Percentiles rank a stretch among this genome's conserved stretches.
These are phyloP conservation scores for Rhizophagus sp. DNA, from an alignment of 192 early-diverging fungal genomes.

Conservation along the genomic window DNA sequence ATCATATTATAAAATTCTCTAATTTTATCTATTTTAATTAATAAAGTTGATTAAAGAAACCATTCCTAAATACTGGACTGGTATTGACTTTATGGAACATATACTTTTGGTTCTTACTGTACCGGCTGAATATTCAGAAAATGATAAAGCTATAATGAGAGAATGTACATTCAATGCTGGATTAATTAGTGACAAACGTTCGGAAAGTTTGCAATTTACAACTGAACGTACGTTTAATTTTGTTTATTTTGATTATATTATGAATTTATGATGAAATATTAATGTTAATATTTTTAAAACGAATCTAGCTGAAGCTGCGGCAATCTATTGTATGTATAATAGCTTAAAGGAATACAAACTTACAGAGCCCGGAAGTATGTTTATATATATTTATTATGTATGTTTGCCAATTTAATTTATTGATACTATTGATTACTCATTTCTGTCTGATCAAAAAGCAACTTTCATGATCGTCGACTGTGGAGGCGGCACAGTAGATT, in stretches of 20 bases:
- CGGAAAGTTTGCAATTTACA: no score
- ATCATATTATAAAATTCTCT: no score
- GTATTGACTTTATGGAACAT: background rate
- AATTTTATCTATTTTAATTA: background rate
- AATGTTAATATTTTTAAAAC: no score
- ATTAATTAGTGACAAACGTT: background rate
- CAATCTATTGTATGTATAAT: background rate
- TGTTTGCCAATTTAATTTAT: no score
- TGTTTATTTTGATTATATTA: no score
- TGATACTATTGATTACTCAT: no score
- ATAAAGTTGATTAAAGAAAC: conserved; percentile 7
- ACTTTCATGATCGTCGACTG: conserved; percentile 61
- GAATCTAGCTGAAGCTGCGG: conserved; percentile 1
- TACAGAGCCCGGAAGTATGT: background rate
- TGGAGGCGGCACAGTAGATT: conserved; percentile 60
- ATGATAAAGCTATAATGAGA: background rate
- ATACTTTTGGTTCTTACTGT: background rate
- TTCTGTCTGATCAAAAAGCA: background rate
- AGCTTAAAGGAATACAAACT: background rate
- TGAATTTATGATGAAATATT: no score
- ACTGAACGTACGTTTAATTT: no score
- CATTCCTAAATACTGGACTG: background rate
- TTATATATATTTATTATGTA: background rate
- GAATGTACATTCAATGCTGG: background rate
- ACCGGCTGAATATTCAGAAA: background rate